Evolutionary conservation across 78 protist species (phyloP).

Genomic region (Protostelium mycophagum): DNA sequence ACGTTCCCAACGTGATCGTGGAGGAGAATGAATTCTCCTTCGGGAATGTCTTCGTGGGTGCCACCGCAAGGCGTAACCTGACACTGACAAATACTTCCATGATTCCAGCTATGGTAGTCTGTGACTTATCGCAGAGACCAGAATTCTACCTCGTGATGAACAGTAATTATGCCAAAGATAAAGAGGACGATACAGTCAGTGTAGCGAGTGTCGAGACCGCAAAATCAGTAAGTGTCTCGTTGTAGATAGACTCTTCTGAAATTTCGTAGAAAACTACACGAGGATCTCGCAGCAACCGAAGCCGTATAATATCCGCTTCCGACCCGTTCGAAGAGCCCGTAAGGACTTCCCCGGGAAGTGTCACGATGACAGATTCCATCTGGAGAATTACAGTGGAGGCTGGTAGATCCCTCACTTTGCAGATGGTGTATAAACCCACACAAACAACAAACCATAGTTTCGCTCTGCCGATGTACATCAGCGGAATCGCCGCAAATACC

Average conservation of each 20-base stretch:
- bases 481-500: background rate
- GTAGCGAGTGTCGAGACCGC: background rate
- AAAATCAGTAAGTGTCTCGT: too few relatives aligned
- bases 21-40: conserved; percentile 9
- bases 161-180: background rate
- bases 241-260: too few relatives aligned
- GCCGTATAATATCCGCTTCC: background rate
- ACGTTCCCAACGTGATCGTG: conserved; percentile 17
- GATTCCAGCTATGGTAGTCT: conserved; percentile 10
- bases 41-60: conserved; percentile 28
- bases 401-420: background rate
- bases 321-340: background rate
- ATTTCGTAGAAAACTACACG: background rate
- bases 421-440: conserved; percentile 7
- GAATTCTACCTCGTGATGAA: conserved; percentile 3
- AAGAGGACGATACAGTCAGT: background rate
- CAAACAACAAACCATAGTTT: background rate
- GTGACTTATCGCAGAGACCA: conserved; percentile 2
- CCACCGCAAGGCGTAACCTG: background rate
- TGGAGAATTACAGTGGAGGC: background rate
- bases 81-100: conserved; percentile 12
- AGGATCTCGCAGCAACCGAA: too few relatives aligned
- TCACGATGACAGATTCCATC: background rate
- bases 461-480: conserved; percentile 17
- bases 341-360: background rate